Conservation (phyloP, 257 asterid species). For the Nicotiana benthamiana region DNA sequence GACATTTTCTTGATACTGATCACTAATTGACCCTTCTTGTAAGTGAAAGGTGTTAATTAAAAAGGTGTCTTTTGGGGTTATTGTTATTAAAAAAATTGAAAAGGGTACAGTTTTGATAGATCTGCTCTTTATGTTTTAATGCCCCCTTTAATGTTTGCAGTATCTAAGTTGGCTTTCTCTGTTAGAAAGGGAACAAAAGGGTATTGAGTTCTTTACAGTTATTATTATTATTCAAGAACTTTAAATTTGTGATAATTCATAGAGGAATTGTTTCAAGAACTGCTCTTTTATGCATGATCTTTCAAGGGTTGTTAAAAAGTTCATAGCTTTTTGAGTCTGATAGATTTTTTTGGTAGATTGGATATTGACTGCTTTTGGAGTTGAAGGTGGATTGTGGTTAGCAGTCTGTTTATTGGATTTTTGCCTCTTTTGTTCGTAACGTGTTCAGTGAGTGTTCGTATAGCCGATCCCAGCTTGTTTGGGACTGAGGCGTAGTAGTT, state of each 20-base stretch:
- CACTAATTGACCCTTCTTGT: neutral
- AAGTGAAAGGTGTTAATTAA: slow-evolving; percentile 1
- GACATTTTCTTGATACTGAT: neutral
- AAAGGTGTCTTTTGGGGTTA: slow-evolving; percentile 2
- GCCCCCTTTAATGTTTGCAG: neutral
- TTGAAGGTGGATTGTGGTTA: slow-evolving; percentile 3
- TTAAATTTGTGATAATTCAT: neutral
- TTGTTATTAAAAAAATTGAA: neutral
- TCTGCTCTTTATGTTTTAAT: neutral
- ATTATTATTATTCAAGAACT: neutral
- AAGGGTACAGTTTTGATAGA: neutral
- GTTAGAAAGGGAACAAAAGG: neutral
- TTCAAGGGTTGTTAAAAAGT: neutral
- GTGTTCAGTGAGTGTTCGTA: too few relatives aligned
- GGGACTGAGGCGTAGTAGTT: too few relatives aligned
- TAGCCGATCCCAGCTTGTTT: too few relatives aligned
- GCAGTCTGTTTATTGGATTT: neutral
- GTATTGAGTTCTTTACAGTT: neutral
- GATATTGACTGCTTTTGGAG: neutral
- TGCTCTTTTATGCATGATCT: neutral
- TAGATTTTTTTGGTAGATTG: neutral
- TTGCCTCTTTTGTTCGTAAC: too few relatives aligned
- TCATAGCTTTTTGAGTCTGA: neutral
- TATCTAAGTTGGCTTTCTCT: neutral
- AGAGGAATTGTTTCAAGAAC: neutral